Evolutionary conservation across 495 filamentous ascomycete genomes (phyloP).

Genomic region (Penicillium dipodomyicola): DNA sequence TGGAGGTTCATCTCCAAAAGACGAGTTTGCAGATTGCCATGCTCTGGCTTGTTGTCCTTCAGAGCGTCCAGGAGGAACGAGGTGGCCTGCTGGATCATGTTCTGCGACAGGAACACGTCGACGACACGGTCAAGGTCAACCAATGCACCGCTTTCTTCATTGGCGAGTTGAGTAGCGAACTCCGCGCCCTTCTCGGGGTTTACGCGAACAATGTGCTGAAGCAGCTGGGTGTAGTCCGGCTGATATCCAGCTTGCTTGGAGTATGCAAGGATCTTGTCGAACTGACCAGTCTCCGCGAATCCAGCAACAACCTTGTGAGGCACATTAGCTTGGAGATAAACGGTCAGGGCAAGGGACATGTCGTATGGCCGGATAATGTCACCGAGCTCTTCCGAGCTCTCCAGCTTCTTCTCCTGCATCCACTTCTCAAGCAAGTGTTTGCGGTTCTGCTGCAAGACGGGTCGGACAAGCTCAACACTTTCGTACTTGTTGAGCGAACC

Average conservation of each 20-base stretch:
- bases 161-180: conserved; percentile 85
- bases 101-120: conserved; percentile 95
- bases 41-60: conserved; percentile 90
- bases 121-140: conserved; percentile 94
- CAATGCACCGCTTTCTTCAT: conserved; percentile 76
- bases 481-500: conserved; percentile 88
- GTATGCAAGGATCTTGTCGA: conserved; percentile 92
- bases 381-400: conserved; percentile 92
- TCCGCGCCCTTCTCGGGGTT: conserved; percentile 95
- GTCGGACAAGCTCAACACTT: conserved; percentile 87
- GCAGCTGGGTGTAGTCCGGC: conserved; percentile 85
- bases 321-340: conserved; percentile 85
- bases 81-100: conserved; percentile 95
- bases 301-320: conserved; percentile 91
- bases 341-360: conserved; percentile 73
- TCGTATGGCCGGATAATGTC: conserved; percentile 92
- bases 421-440: conserved; percentile 98
- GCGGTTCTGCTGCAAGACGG: conserved; percentile 86
- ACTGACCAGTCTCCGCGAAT: conserved; percentile 92
- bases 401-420: conserved; percentile 91
- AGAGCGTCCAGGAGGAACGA: conserved; percentile 94
- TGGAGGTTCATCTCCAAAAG: conserved; percentile 97
- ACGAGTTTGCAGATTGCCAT: conserved; percentile 88
- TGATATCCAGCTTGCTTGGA: conserved; percentile 77
- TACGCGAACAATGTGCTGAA: conserved; percentile 87